Base-by-base conservation (phyloP, 768 basidiomycete species). In the Agrocybe pediades region DNA sequence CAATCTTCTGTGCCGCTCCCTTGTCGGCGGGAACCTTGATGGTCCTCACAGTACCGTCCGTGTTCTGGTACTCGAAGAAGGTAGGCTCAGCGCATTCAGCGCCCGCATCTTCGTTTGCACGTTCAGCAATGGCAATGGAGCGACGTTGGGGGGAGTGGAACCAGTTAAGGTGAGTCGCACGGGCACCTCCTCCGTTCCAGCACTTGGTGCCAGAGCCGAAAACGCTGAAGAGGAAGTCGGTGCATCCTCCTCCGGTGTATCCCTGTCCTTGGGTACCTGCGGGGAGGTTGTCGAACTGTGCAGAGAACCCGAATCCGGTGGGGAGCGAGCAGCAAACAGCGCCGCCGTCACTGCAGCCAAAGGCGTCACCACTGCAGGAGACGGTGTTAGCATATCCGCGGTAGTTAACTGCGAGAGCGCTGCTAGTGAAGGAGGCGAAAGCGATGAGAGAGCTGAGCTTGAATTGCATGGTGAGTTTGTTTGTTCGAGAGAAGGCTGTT, bases 251-350 rank as follows among this genome's bases (percentile, higher is more conserved):
- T 39, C 46, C 52, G 36, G 41, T 54, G 56, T 50, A 60, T 33
- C 51, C 56, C 44, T 60, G 52, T n/a, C 59, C 59, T 33, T 57
- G 52, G 20, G 52, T 41, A n/a, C 49, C 53, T n/a, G 26, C 6
- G 11, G 53, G 48, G 43, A 60, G 56, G 41, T 51, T 51, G 43
- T 49, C 50, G 56, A 60, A 60, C 24, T 46, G 43, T 11, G 49
- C 56, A 7, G 56, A 60, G 45, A 57, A 60, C 19, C 56, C 59
- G 45, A 57, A 60, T 17, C 59, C 59, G 25, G 56, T 53, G 47
- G 59, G 59, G 21, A 60, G 27, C 2, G 41, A 26, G 33, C 59
- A 54, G 56, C 59, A 60, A 50, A 54, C 20, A 16, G 33, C 47
- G 43, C 56, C 49, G n/a, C 45, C 39, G 53, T 60, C 53, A 26